Conservation (phyloP, 202 grass and related monocot species). For the Setaria italica region DNA sequence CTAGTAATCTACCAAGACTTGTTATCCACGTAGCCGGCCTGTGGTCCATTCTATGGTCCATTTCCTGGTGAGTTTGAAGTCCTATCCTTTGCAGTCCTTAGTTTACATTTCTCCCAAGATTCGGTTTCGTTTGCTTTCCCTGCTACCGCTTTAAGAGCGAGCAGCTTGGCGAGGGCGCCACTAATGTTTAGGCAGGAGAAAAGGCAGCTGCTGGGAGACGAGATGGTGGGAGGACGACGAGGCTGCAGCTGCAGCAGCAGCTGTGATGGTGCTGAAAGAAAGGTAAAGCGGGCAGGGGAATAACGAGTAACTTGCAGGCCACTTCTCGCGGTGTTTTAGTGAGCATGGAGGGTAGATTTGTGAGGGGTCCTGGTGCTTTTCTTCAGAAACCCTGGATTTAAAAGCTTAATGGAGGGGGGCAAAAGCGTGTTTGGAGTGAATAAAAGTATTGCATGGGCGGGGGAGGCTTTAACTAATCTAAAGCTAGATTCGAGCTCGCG, state of each 20-base stretch:
- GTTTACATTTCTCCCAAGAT: slow-evolving; percentile 61
- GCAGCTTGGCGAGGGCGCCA: slow-evolving; percentile 49
- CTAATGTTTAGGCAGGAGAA: slow-evolving; percentile 47
- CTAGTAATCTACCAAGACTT: slow-evolving; percentile 64
- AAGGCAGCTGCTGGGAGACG: not conserved
- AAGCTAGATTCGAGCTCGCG: slow-evolving; percentile 67
- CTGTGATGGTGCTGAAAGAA: slow-evolving; percentile 47
- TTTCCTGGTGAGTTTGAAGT: slow-evolving; percentile 58
- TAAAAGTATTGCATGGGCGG: slow-evolving; percentile 65
- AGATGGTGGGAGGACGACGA: not conserved
- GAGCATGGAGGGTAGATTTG: not conserved
- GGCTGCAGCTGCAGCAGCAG: not conserved
- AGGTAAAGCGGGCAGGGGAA: slow-evolving; percentile 57
- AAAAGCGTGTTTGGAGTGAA: slow-evolving; percentile 66
- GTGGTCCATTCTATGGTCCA: slow-evolving; percentile 41
- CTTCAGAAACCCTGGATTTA: slow-evolving; percentile 28
- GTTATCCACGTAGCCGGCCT: slow-evolving; percentile 51
- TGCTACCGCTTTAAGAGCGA: slow-evolving; percentile 44
- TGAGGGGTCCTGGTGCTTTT: slow-evolving; percentile 44
- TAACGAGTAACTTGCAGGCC: slow-evolving; percentile 64
- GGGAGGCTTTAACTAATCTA: slow-evolving; percentile 64
- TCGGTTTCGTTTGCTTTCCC: slow-evolving; percentile 53
- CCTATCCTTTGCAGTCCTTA: slow-evolving; percentile 60
- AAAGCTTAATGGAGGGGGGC: slow-evolving; percentile 49
- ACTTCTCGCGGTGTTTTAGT: slow-evolving; percentile 50